Conservation (phyloP, 805 yeast species). For the Lipomyces mesembrius region DNA sequence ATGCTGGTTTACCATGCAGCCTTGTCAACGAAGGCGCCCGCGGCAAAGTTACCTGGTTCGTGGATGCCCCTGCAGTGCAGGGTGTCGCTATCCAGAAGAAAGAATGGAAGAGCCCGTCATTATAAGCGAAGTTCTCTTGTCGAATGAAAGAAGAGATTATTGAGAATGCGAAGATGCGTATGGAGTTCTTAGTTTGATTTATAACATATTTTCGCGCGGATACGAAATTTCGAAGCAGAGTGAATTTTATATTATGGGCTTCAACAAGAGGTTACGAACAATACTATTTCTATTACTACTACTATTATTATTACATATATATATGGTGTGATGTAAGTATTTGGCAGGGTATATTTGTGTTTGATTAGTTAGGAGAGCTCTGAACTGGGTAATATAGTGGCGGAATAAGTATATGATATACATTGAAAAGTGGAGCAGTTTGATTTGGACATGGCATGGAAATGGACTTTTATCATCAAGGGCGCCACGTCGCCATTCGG, state of each 20-base stretch:
- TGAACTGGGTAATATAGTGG: not conserved
- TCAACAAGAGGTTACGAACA: not conserved
- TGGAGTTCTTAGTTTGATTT: not conserved
- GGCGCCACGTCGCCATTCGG: not conserved
- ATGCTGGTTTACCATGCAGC: conserved; percentile 91
- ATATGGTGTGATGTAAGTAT: not conserved
- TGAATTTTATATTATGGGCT: not conserved
- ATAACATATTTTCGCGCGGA: not conserved
- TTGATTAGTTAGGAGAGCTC: not conserved
- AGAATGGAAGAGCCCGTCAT: conserved; percentile 36
- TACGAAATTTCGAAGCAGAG: not conserved
- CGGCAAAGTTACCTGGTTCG: conserved; percentile 96
- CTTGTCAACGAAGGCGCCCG: conserved; percentile 96
- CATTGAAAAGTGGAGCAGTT: not conserved
- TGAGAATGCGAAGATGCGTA: not conserved
- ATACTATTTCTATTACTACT: not conserved
- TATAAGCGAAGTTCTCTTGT: conserved; percentile 12
- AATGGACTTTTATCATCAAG: not conserved
- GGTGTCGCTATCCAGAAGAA: conserved; percentile 38
- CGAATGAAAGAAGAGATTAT: not conserved
- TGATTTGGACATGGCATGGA: not conserved
- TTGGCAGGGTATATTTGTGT: not conserved
- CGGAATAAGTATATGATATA: not conserved
- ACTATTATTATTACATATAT: not conserved
- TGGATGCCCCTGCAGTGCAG: conserved; percentile 62